A percentile compares a stretch with the other conserved stretches of the same genome.
phyloP scores from a whole-genome alignment of 129 eudicot species.

The Gnaphalium uliginosum region DNA sequence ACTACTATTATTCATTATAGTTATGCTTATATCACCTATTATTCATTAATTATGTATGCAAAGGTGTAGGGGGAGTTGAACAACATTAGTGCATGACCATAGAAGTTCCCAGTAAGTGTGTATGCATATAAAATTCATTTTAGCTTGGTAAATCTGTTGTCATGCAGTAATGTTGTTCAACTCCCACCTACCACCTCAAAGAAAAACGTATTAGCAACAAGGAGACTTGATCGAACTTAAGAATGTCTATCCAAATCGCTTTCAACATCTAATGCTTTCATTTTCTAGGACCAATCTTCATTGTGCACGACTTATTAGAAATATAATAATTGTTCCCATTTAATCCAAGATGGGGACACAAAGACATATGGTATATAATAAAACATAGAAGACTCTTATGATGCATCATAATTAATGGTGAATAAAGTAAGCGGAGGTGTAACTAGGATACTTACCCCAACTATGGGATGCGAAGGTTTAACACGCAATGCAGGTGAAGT shows the following conservation, averaged over 20 bases:
- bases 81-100: slow-evolving; percentile 14
- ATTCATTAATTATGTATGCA: background rate
- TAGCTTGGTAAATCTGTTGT: background rate
- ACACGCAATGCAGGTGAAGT: slow-evolving; percentile 99
- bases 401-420: background rate
- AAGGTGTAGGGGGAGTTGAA: too few species aligned
- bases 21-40: background rate
- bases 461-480: slow-evolving; percentile 97
- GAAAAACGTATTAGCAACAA: background rate
- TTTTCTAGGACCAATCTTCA: slow-evolving; percentile 12
- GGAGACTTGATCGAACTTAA: background rate
- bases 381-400: background rate
- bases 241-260: background rate
- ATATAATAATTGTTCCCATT: background rate
- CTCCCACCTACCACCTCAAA: slow-evolving; percentile 13
- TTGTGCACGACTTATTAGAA: background rate
- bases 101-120: background rate
- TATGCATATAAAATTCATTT: background rate
- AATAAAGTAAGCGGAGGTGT: background rate
- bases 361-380: background rate
- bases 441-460: slow-evolving; percentile 61
- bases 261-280: slow-evolving; percentile 6
- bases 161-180: slow-evolving; percentile 14
- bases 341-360: background rate
- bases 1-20: background rate